A percentile compares a stretch with the other conserved stretches of the same genome.
phyloP scores from a whole-genome alignment of 345 rosid genomes.

The Arabidopsis arenosa region DNA sequence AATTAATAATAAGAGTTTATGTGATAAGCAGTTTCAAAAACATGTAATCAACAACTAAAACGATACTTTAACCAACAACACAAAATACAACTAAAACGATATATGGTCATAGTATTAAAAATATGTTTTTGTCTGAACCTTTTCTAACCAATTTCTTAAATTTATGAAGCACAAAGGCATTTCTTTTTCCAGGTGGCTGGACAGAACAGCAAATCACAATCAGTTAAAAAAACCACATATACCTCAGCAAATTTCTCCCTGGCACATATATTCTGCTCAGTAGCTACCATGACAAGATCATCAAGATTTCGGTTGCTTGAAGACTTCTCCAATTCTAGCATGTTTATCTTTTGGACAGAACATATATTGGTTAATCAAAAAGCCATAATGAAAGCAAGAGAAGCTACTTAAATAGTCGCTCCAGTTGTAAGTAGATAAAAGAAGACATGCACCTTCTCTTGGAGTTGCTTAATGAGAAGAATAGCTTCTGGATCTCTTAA shows the following conservation, averaged over 20 bases:
- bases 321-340: conserved; percentile 69
- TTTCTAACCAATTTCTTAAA: conserved; percentile 6
- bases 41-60: conserved; percentile 17
- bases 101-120: neutral
- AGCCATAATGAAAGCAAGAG: conserved; percentile 22
- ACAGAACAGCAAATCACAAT: conserved; percentile 23
- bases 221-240: conserved; percentile 34
- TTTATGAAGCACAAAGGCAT: neutral
- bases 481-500: conserved; percentile 67
- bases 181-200: conserved; percentile 8
- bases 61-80: neutral
- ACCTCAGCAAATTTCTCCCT: conserved; percentile 77
- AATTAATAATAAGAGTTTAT: neutral
- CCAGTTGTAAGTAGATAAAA: conserved; percentile 15
- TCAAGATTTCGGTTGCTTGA: conserved; percentile 75
- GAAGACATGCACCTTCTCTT: conserved; percentile 72
- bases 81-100: neutral
- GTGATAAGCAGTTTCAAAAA: conserved; percentile 10
- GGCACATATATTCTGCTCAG: conserved; percentile 62
- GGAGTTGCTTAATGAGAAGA: conserved; percentile 79
- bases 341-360: conserved; percentile 56
- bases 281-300: conserved; percentile 55
- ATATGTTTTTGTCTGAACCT: neutral
- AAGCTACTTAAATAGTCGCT: conserved; percentile 18
- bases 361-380: conserved; percentile 31